Evolutionary conservation across 345 rosid species (phyloP).

Genomic region (Eucalyptus pauciflora): DNA sequence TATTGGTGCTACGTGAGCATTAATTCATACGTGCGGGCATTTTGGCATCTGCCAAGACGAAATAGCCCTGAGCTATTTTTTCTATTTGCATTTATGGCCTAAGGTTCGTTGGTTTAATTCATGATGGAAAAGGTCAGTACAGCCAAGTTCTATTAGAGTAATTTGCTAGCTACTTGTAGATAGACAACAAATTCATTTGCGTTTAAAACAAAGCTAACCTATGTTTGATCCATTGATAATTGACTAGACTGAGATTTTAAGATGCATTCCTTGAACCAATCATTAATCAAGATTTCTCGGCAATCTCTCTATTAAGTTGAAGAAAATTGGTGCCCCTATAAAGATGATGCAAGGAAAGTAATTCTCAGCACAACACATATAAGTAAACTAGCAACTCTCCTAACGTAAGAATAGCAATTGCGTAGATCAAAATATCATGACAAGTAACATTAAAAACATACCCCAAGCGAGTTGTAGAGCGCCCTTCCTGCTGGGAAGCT

Average conservation of each 20-base stretch:
- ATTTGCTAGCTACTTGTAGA: not conserved
- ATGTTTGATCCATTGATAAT: not conserved
- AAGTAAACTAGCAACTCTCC: not conserved
- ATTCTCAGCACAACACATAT: not conserved
- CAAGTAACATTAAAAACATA: constrained; percentile 4
- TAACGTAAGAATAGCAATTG: not conserved
- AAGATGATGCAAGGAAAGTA: not conserved
- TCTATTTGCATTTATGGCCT: not conserved
- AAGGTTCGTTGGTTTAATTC: not conserved
- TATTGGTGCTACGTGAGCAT: not conserved
- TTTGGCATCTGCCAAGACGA: not conserved
- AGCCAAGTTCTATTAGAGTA: not conserved
- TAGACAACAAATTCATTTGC: not conserved
- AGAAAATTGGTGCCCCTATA: not conserved
- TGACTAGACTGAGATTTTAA: not conserved
- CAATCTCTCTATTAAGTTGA: not conserved
- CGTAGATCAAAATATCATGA: not conserved
- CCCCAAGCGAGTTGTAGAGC: constrained; percentile 67
- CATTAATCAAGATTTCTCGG: not conserved
- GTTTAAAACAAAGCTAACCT: not conserved
- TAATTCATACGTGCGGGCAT: not conserved
- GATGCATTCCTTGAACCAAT: not conserved
- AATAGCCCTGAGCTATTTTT: not conserved
- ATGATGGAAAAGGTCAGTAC: not conserved
- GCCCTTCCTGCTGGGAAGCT: constrained; percentile 79